phyloP scores from a whole-genome alignment of 345 rosid species.

The Geranium rotundifolium region DNA sequence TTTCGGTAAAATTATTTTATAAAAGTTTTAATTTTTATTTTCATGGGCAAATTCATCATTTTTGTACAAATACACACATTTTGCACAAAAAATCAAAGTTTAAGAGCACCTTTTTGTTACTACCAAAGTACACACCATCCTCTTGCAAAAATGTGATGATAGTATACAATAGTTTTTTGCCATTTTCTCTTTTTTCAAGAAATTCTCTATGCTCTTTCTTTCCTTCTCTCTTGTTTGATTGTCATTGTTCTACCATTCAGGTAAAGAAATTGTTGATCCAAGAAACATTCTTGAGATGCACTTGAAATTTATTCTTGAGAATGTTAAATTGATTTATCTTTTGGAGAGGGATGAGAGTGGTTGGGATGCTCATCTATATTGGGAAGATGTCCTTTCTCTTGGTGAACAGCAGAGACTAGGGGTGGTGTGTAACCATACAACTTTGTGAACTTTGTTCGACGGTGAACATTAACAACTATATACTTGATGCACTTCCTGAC shows the following conservation, averaged over 20 bases:
- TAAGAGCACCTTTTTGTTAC: too few relatives aligned
- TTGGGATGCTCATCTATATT: slow-evolving; percentile 70
- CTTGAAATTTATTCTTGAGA: slow-evolving; percentile 64
- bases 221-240: not conserved
- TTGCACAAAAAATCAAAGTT: too few relatives aligned
- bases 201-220: too few relatives aligned
- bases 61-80: too few relatives aligned
- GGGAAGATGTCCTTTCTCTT: slow-evolving; percentile 93
- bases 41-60: too few relatives aligned
- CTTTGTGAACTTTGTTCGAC: not conserved
- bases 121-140: too few relatives aligned
- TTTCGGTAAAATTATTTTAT: too few relatives aligned
- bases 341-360: slow-evolving; percentile 76
- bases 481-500: slow-evolving; percentile 12
- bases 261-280: slow-evolving; percentile 22
- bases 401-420: slow-evolving; percentile 99
- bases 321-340: slow-evolving; percentile 74
- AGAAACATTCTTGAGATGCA: slow-evolving; percentile 37
- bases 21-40: too few relatives aligned
- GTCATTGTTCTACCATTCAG: slow-evolving; percentile 24
- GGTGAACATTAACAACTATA: too few relatives aligned
- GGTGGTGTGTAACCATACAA: slow-evolving; percentile 44
- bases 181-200: too few relatives aligned
- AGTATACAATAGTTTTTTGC: too few relatives aligned
- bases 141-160: too few relatives aligned